Evolutionary conservation across 1,284 basidiomycete genomes (phyloP), one percentile per base, ranked within the genome.

Genomic region (Hortiboletus rubellus): DNA sequence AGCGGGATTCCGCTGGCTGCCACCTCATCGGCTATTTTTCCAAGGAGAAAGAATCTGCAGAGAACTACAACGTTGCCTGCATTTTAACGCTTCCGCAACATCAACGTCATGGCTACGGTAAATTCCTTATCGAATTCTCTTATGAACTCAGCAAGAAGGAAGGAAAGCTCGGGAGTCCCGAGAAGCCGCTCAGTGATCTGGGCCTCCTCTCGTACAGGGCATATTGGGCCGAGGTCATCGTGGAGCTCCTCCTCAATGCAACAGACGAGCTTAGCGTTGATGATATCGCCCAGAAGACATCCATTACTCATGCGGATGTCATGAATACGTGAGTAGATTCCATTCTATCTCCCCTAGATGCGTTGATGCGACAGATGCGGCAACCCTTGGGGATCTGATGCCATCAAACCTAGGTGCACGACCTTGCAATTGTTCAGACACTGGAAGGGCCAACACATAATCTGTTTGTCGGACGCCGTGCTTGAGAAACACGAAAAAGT

Each of bases 21-120:
- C 97, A 99, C 72, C 77, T 98, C 63, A 92, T 99, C 62, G 96
- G 96, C 41, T 99, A 98, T 77, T 99, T 99, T 74, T 98, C 95
- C 36, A 99, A 99, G 71, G 97, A 99, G 76, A 99, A 99, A 73
- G 97, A 99, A 73, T 97, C 87, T 7, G 91, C 96, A 15, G 96
- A 99, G 69, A 94, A 89, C 65, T 99, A 99, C 82, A 99, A 99
- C 73, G 92, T 99, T 52, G 96, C 97, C 0, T 99, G 97, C 81
- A 98, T 99, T 76, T 79, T 99, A 60, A 97, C 97, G 11, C 83
- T 99, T 40, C 97, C 97, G 8, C 97, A 99, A 73, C 92, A 98
- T 72, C 97, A 99, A 74, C 88, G 97, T 38, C 89, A 92, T 67
- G 96, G 96, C 1, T 98, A 94, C 73, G 97, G 97, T 55, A 94